phyloP scores from a whole-genome alignment of 2,329 filamentous ascomycete species.

The Lecanicillium sp. region DNA sequence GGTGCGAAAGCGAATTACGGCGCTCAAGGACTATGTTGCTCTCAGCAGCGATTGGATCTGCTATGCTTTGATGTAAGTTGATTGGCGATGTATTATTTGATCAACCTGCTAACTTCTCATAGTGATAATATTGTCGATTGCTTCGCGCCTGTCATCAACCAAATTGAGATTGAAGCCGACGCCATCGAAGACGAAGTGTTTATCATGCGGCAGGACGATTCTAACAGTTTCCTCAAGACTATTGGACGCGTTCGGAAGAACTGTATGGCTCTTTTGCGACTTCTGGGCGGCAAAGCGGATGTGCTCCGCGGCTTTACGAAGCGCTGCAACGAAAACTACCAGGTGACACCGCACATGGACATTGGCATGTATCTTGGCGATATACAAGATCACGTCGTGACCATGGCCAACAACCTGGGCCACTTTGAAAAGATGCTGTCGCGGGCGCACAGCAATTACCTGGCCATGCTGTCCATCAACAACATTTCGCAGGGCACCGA shows the following conservation, averaged over 20 bases:
- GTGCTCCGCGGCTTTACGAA: conserved; percentile 97
- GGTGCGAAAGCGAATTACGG: conserved; percentile 84
- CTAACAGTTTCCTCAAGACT: conserved; percentile 73
- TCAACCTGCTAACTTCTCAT: conserved; percentile 16
- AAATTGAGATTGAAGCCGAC: conserved; percentile 83
- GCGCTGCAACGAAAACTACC: conserved; percentile 96
- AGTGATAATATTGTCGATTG: conserved; percentile 96
- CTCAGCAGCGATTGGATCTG: conserved; percentile 98
- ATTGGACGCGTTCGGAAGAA: conserved; percentile 92
- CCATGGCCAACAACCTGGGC: conserved; percentile 92
- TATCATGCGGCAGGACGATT: conserved; percentile 82
- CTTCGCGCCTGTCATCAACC: conserved; percentile 82
- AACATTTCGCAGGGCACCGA: conserved; percentile 81
- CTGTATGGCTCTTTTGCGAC: conserved; percentile 84
- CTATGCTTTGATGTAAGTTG: conserved; percentile 83
- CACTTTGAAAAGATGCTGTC: conserved; percentile 98
- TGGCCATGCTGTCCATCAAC: conserved; percentile 89
- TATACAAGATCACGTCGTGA: conserved; percentile 98
- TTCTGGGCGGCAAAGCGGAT: conserved; percentile 95
- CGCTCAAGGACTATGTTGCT: conserved; percentile 88
- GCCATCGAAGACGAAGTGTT: conserved; percentile 94
- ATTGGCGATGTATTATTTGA: neutral
- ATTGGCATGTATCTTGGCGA: conserved; percentile 95
- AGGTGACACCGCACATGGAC: conserved; percentile 89
- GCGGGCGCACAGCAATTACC: conserved; percentile 88